Evolutionary conservation across 805 yeast genomes (phyloP).

Genomic region (Lipomyces lipofer): DNA sequence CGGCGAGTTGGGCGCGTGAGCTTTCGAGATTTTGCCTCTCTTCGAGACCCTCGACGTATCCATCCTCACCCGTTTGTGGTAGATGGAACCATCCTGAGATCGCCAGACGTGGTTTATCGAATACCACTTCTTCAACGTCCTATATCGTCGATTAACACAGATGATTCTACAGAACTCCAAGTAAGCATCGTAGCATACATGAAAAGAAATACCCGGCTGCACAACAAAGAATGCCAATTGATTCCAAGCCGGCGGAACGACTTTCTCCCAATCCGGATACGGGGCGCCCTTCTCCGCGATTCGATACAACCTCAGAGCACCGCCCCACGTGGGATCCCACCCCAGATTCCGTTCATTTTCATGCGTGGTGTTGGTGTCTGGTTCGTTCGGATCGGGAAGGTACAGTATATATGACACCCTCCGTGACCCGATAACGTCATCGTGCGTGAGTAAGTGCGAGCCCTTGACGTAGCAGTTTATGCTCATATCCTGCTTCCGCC

Average conservation of each 20-base stretch:
- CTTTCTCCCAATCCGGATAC: slow-evolving; percentile 64
- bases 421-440: slow-evolving; percentile 95
- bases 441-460: slow-evolving; percentile 92
- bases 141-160: neutral
- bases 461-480: slow-evolving; percentile 89
- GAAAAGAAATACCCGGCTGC: slow-evolving; percentile 94
- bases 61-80: slow-evolving; percentile 90
- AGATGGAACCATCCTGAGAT: slow-evolving; percentile 99
- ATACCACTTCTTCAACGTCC: slow-evolving; percentile 95
- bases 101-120: slow-evolving; percentile 84
- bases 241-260: slow-evolving; percentile 88
- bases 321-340: slow-evolving; percentile 95
- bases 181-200: slow-evolving; percentile 37
- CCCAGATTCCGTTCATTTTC: slow-evolving; percentile 15
- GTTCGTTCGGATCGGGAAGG: slow-evolving; percentile 85
- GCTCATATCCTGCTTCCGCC: slow-evolving; percentile 88
- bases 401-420: slow-evolving; percentile 90
- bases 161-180: neutral
- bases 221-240: slow-evolving; percentile 95
- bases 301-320: slow-evolving; percentile 83
- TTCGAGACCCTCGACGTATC: slow-evolving; percentile 79
- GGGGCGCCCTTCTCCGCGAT: slow-evolving; percentile 90
- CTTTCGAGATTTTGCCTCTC: slow-evolving; percentile 41
- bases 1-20: slow-evolving; percentile 42
- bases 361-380: slow-evolving; percentile 20